These are phyloP conservation scores for Colletotrichum tamarilloi DNA, from an alignment of 2,329 filamentous ascomycete species.

Conservation along the genomic window DNA sequence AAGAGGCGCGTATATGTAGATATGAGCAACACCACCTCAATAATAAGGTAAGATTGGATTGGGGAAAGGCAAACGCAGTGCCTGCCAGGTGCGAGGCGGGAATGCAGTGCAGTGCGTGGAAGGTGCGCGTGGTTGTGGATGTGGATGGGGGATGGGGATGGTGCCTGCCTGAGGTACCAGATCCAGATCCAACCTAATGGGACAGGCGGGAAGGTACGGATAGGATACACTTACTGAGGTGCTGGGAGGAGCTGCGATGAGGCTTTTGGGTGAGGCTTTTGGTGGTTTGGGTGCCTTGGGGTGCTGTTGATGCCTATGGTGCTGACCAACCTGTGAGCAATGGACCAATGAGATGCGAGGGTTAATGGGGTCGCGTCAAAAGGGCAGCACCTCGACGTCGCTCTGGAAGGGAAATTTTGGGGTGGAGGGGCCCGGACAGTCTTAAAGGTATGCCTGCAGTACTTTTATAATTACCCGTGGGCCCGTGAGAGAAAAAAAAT, in stretches of 20 bases:
- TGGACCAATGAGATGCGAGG: conserved; percentile 18
- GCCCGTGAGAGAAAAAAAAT: conserved; percentile 36
- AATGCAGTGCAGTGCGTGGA: conserved; percentile 26
- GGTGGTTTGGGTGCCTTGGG: neutral
- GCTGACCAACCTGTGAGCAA: neutral
- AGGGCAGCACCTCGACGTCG: conserved; percentile 33
- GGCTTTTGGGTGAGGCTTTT: neutral
- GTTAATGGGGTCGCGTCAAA: conserved; percentile 26
- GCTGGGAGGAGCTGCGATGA: neutral
- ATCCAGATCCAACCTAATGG: too few relatives aligned
- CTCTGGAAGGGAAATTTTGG: conserved; percentile 37
- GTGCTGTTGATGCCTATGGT: conserved; percentile 23
- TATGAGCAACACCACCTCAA: neutral
- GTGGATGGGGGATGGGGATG: neutral
- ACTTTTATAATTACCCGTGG: conserved; percentile 38
- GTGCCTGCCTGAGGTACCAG: conserved; percentile 21
- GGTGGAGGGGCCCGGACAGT: conserved; percentile 36
- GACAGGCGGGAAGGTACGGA: neutral
- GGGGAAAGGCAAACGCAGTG: conserved; percentile 9
- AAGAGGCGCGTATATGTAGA: conserved; percentile 14
- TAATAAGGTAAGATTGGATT: neutral
- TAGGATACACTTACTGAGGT: neutral
- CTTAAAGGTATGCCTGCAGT: conserved; percentile 37
- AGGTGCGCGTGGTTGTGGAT: neutral
- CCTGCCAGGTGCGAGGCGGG: conserved; percentile 31